Conservation (phyloP, 2,329 filamentous ascomycete genomes). For the Metarhizium sp. region DNA sequence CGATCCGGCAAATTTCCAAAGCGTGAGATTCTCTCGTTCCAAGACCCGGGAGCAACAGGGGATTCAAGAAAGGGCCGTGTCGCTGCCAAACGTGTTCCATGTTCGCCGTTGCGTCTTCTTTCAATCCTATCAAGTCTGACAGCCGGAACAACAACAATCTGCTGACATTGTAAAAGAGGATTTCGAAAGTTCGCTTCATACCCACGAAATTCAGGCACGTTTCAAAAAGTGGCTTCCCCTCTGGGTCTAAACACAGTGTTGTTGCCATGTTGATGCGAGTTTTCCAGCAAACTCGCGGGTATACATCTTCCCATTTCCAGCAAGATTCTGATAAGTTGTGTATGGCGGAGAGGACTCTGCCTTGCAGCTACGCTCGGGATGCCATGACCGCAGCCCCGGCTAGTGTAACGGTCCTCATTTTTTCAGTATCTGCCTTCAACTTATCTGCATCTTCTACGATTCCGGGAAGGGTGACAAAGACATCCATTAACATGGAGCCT, state of each 20-base stretch:
- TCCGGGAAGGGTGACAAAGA: conserved; percentile 7
- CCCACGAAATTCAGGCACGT: conserved; percentile 5
- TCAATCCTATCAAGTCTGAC: conserved; percentile 1
- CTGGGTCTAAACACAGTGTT: conserved; percentile 4
- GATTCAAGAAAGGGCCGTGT: conserved; percentile 5
- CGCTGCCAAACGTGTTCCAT: conserved; percentile 2
- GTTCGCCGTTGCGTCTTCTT: not conserved
- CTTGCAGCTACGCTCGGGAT: not conserved
- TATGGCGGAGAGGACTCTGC: conserved; percentile 1
- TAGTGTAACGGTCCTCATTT: not conserved
- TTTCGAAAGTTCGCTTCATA: conserved; percentile 5
- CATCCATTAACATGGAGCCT: conserved; percentile 7
- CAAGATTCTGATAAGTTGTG: not conserved
- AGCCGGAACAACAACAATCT: conserved; percentile 2
- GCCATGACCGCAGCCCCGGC: not conserved
- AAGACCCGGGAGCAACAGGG: conserved; percentile 2
- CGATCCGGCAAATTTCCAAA: conserved; percentile 6
- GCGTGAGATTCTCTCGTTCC: conserved; percentile 1
- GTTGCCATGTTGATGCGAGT: conserved; percentile 1
- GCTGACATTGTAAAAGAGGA: conserved; percentile 5
- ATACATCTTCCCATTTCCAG: conserved; percentile 6
- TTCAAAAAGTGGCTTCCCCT: conserved; percentile 4
- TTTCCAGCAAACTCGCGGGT: conserved; percentile 5
- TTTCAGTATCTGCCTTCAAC: conserved; percentile 2
- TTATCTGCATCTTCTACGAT: conserved; percentile 4